Base-by-base conservation (phyloP, 139 green algal genomes). In the Chlamydomonas applanata region DNA sequence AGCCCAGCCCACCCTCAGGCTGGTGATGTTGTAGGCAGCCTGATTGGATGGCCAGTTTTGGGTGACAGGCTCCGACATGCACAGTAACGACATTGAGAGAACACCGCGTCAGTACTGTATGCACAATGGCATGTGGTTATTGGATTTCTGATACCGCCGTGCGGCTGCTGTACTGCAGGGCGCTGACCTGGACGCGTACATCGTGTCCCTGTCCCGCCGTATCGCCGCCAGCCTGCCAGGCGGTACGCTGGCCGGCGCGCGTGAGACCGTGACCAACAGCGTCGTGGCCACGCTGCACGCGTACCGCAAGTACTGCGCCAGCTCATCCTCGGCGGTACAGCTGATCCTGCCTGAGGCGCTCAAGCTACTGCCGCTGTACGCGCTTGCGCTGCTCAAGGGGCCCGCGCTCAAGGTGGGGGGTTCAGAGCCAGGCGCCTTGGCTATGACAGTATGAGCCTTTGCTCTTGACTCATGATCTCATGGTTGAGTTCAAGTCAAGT, bases 301-400 rank as follows among this genome's bases (percentile, higher is more conserved):
- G 71, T 87, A 81, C 72, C 65, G 74, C 53, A 66, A 35, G 29
- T 36, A 66, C 59, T 61, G 53, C 53, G 53, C 53, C 53, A 61
- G 20, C 53, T 30, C 20, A 25, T 30, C 20, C 9, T 64, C 54
- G 22, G 65, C 80, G 16, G 82, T 83, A 35, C 93, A 98, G 84
- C 91, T 98, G 61, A 96, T 98, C 69, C 83, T 98, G 61, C 94
- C 94, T 0, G 93, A 98, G 82, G 87, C 91, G 20, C 83, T 98
- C 54, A 97, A 98, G 86, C 85, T 98, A 74, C 82, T 97, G 79
- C 94, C 94, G 17, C 82, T 97, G 34, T 97, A 93, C 82, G 82
- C 78, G 33, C 81, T 96, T 57, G 82, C 81, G 27, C 76, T 97
- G 33, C 81, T 88, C 65, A 98, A 98, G 83, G 79, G 75, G 13